Evolutionary conservation across 2,329 filamentous ascomycete genomes (phyloP).

Genomic region (Blastomyces gilchristii): DNA sequence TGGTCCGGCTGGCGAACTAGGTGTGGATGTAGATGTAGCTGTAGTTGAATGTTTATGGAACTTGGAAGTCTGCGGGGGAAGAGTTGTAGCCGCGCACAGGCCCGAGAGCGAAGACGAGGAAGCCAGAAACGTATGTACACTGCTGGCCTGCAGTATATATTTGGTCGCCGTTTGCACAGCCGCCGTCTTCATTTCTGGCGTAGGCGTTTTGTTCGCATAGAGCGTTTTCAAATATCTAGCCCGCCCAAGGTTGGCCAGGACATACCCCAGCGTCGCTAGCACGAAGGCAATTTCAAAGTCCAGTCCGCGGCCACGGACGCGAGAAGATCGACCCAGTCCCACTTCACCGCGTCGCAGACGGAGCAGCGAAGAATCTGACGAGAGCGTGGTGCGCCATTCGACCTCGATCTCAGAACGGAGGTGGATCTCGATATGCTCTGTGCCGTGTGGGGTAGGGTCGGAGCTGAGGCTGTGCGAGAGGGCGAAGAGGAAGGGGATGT

Average conservation of each 20-base stretch:
- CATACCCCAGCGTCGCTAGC: constrained; percentile 65
- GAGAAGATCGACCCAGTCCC: constrained; percentile 33
- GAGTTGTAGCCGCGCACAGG: constrained; percentile 30
- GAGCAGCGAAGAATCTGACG: constrained; percentile 42
- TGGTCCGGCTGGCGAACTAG: neutral
- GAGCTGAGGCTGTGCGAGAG: constrained; percentile 62
- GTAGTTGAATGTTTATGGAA: neutral
- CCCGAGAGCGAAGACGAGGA: constrained; percentile 39
- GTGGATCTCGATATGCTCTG: constrained; percentile 57
- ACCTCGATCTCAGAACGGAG: constrained; percentile 56
- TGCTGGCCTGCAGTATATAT: constrained; percentile 65
- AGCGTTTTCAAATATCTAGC: constrained; percentile 58
- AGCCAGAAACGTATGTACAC: constrained; percentile 64
- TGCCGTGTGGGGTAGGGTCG: constrained; percentile 25
- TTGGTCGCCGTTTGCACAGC: constrained; percentile 67
- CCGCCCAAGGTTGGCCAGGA: constrained; percentile 62
- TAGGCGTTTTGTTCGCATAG: constrained; percentile 54
- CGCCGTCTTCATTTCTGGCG: constrained; percentile 56
- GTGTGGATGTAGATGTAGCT: neutral
- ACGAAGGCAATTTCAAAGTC: constrained; percentile 77
- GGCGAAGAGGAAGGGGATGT: constrained; percentile 73
- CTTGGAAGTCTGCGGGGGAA: constrained; percentile 42
- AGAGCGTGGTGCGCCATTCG: constrained; percentile 74
- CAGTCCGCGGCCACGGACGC: constrained; percentile 61
- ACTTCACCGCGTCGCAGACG: constrained; percentile 13